These are phyloP conservation scores for Hamigera avellanea DNA, from an alignment of 495 filamentous ascomycete genomes.

Conservation along the genomic window DNA sequence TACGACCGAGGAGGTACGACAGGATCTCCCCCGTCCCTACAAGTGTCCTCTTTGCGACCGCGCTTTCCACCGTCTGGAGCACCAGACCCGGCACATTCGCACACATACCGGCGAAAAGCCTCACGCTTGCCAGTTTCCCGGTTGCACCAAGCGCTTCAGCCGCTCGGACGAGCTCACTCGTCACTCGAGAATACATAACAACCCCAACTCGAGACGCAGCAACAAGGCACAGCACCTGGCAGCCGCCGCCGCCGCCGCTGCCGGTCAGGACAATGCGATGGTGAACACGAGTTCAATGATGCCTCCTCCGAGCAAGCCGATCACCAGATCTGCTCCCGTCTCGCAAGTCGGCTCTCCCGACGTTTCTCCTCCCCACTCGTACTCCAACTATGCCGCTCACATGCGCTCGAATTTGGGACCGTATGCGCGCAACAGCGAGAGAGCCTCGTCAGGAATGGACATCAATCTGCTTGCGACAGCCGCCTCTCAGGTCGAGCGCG, in stretches of 20 bases:
- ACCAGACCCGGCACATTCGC: constrained; percentile 94
- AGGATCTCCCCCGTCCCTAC: constrained; percentile 90
- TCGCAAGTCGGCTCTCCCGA: constrained; percentile 88
- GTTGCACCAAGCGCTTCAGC: constrained; percentile 95
- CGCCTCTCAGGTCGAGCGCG: constrained; percentile 77
- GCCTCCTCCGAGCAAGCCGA: constrained; percentile 64
- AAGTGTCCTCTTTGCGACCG: constrained; percentile 98
- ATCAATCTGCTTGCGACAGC: constrained; percentile 88
- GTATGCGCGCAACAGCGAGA: constrained; percentile 44
- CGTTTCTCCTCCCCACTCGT: constrained; percentile 89
- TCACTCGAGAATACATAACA: constrained; percentile 97
- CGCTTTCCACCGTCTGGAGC: constrained; percentile 96
- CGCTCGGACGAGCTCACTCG: constrained; percentile 93
- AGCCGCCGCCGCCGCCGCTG: constrained; percentile 39
- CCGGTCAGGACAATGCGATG: constrained; percentile 38
- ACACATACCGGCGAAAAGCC: constrained; percentile 99
- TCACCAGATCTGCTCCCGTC: constrained; percentile 75
- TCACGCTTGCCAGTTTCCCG: constrained; percentile 85
- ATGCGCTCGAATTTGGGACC: constrained; percentile 51
- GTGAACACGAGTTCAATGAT: constrained; percentile 45
- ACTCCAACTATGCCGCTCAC: constrained; percentile 59
- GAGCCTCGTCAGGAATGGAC: constrained; percentile 50
- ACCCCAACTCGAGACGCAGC: constrained; percentile 89
- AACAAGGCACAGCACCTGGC: constrained; percentile 71
- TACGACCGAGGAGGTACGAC: constrained; percentile 42